Evolutionary conservation across 805 yeast genomes (phyloP), one percentile per base, ranked within the genome.

Genomic region (Metschnikowia sp.): DNA sequence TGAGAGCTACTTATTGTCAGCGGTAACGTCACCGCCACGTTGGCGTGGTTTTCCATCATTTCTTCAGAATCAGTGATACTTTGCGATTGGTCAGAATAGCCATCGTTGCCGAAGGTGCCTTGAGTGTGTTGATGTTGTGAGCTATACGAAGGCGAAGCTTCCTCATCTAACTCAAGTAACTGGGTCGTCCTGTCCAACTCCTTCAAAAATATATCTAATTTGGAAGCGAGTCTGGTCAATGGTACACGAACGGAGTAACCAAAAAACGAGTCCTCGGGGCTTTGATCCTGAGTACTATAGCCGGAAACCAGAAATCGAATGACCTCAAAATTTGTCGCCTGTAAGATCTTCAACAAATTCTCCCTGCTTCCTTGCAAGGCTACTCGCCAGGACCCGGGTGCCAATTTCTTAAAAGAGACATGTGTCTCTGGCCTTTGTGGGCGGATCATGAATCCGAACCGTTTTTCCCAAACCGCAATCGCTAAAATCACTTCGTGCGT

Each of bases 181-280:
- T 9, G 10, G 11, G 22, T 8, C 10, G 11, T 13, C n/a, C 30
- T 6, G 3, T 40, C 39, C 15, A 41, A 9, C 15, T 46, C 42
- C 30, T 34, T 46, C 42, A 41, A 18, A 33, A 46, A 46, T 3
- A 40, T 30, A 28, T 46, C 49, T 26, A 46, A 32, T 31, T 41
- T 46, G 32, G 42, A 37, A 4, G 49, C 42, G 15, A 46, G 9
- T 41, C 45, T 40, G 30, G 45, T 41, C 32, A 46, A 41, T 10
- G 49, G 49, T 4, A 46, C 45, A 18, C 45, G 41, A n/a, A 46
- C 32, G n/a, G 49, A 46, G 22, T 41, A 46, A 3, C 45, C 49
- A 35, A 46, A 46, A 10, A 32, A 18, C 1, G 45, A 28, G 10
- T 46, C 49, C 11, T 46, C 44, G 42, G 28, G 39, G 10, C 33